phyloP scores from a whole-genome alignment of 768 basidiomycete genomes.

The Termitomyces sp. region DNA sequence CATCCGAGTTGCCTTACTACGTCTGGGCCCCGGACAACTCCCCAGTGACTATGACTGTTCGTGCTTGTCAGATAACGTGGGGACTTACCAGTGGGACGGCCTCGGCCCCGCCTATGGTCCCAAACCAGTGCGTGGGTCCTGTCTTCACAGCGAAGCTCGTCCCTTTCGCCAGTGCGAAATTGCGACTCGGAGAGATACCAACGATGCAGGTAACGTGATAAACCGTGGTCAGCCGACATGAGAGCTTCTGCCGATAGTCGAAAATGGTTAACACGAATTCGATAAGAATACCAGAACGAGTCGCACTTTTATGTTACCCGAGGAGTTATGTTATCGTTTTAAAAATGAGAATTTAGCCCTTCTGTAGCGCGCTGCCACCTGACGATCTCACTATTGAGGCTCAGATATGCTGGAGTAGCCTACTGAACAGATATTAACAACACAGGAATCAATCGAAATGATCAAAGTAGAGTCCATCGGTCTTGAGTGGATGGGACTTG shows the following conservation, averaged over 20 bases:
- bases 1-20: constrained; percentile 28
- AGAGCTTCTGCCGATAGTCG: neutral
- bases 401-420: neutral
- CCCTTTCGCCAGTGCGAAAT: constrained; percentile 34
- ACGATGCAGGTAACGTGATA: constrained; percentile 21
- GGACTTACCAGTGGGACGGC: constrained; percentile 26
- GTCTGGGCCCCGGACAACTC: constrained; percentile 34
- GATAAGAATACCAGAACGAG: neutral
- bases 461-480: neutral
- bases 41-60: constrained; percentile 34
- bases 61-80: constrained; percentile 35
- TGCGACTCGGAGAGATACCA: constrained; percentile 36
- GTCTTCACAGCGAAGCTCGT: constrained; percentile 30
- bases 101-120: constrained; percentile 30
- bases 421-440: neutral
- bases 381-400: neutral
- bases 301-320: neutral
- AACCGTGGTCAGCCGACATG: constrained; percentile 4
- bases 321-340: neutral
- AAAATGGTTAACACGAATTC: neutral
- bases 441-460: neutral
- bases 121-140: constrained; percentile 26
- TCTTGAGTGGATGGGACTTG: neutral
- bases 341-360: neutral
- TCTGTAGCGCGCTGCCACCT: neutral